Conservation (phyloP, 768 basidiomycete genomes). For the Calocybe cyanea region DNA sequence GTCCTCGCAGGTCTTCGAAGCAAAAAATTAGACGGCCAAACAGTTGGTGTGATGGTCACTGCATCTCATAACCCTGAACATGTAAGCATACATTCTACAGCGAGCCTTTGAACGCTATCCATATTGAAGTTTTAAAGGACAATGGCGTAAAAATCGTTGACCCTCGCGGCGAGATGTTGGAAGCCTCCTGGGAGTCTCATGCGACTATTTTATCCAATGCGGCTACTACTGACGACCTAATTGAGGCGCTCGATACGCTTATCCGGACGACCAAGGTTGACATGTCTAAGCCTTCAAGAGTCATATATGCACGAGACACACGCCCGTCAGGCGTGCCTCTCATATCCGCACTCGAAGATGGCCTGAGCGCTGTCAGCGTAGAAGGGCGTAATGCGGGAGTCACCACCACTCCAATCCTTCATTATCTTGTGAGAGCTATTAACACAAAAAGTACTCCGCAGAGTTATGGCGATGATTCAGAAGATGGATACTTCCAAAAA, state of each 20-base stretch:
- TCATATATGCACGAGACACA: constrained; percentile 92
- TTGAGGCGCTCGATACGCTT: constrained; percentile 58
- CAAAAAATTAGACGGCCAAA: constrained; percentile 86
- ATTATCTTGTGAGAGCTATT: constrained; percentile 88
- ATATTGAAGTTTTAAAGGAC: constrained; percentile 55
- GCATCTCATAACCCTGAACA: constrained; percentile 99
- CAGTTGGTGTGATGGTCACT: constrained; percentile 97
- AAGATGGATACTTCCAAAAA: constrained; percentile 82
- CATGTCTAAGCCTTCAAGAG: constrained; percentile 68
- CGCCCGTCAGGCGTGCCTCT: constrained; percentile 81
- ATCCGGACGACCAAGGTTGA: constrained; percentile 71
- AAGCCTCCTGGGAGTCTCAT: constrained; percentile 86
- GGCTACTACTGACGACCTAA: constrained; percentile 65
- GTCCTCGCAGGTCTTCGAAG: constrained; percentile 87
- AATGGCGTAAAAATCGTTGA: constrained; percentile 99
- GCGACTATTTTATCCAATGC: constrained; percentile 89
- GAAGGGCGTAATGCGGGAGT: constrained; percentile 74
- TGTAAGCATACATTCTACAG: constrained; percentile 38
- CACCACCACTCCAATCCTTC: constrained; percentile 91
- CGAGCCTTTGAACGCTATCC: constrained; percentile 7
- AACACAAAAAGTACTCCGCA: constrained; percentile 82
- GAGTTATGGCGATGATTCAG: constrained; percentile 75
- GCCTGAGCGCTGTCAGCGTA: constrained; percentile 69
- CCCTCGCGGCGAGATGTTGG: constrained; percentile 96
- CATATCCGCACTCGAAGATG: constrained; percentile 76